Conservation (phyloP, 768 basidiomycete species). For the Kwoniella botswanensis region DNA sequence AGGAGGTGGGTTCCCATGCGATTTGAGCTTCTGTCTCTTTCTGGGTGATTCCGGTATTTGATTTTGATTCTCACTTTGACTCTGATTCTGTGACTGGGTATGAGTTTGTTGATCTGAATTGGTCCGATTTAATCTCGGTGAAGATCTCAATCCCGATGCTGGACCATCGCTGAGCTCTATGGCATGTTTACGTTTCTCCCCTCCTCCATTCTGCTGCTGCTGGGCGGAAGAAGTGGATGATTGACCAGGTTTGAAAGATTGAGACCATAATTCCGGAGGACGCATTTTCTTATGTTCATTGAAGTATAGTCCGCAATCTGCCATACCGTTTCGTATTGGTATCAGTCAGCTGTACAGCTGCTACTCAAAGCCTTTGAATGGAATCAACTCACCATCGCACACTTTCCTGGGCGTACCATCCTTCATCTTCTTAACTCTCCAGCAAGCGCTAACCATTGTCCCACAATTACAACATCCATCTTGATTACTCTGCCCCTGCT, state of each 20-base stretch:
- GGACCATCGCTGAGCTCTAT: constrained; percentile 22
- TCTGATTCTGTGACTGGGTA: background rate
- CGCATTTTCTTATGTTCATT: constrained; percentile 52
- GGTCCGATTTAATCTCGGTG: constrained; percentile 29
- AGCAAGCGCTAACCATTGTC: constrained; percentile 33
- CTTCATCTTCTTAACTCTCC: constrained; percentile 44
- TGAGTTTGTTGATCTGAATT: constrained; percentile 15
- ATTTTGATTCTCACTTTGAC: background rate
- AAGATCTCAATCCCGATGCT: constrained; percentile 30
- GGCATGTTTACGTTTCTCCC: constrained; percentile 19
- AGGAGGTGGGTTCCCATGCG: constrained; percentile 15
- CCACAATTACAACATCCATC: constrained; percentile 51
- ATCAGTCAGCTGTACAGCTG: background rate
- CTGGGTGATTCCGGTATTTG: constrained; percentile 27
- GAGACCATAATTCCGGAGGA: constrained; percentile 44
- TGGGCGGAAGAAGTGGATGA: background rate
- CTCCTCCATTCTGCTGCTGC: background rate
- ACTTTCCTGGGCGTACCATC: constrained; percentile 48
- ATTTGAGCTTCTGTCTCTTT: constrained; percentile 26
- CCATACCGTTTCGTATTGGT: background rate
- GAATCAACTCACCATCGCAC: constrained; percentile 43
- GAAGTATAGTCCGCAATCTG: constrained; percentile 51
- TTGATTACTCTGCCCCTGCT: background rate
- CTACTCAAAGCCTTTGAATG: too few species aligned
- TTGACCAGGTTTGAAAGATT: constrained; percentile 13